Evolutionary conservation across 192 early-diverging fungal species (phyloP), one percentile per base, ranked within the genome.

Genomic region (Coemansia sp.): DNA sequence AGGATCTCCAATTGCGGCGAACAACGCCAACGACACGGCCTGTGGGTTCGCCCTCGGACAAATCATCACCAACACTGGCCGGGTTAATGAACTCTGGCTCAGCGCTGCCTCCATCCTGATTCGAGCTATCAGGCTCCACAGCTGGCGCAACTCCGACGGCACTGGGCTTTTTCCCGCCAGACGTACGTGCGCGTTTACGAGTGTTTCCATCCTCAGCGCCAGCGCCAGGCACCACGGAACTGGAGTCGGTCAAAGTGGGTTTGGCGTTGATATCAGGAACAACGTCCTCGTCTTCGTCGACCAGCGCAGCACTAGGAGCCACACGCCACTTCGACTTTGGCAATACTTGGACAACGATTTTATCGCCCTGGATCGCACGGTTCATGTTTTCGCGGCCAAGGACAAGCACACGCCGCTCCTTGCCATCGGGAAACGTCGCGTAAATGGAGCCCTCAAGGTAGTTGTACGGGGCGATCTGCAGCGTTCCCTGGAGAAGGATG

Each of bases 1-100:
- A 92, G 45, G 91, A 89, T 63, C 93, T 84, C 94, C 95, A 98
- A 80, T 95, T 95, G 60, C 93, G 90, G 59, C 93, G 90, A 69
- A 99, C 91, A 48, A 99, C 89, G 14, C 93, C 94, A 11, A 99
- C 94, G 4, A 99, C 87, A 56, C 87, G 86, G 20, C 87, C 95
- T 0, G 91, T 93, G n/a, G 94, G 95, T 56, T 87, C 83, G n/a
- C 70, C 83, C 22, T 75, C 67, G 5, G 10, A 62, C 17, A 45
- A 40, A 11, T 64, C 69, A 36, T 70, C 67, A 20, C 65, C 60
- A 19, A 73, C 20, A n/a, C 68, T 63, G 4, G 53, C 63, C 0
- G 73, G 70, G 22, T 71, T 63, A 36, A 65, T 62, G 46, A 66
- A 59, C 29, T 69, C 70, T 15, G 65, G 62, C 14, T 53, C 48